Percentiles rank a stretch among this genome's conserved stretches.
Conservation (phyloP, 805 yeast species). For the Candida verbasci region DNA sequence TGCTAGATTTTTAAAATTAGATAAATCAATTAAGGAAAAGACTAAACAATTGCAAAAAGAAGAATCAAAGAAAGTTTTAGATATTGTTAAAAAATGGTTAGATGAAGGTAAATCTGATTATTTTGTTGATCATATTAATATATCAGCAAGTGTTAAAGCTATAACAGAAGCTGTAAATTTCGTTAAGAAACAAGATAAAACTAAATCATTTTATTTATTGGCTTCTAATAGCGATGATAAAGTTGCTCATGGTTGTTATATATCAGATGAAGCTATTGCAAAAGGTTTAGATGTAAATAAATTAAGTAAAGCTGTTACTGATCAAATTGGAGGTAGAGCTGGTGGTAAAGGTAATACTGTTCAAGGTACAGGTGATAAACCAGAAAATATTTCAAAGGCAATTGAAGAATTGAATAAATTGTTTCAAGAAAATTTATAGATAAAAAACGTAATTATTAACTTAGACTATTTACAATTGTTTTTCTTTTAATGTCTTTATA, state of each 20-base stretch:
- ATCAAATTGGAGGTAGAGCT: constrained; percentile 88
- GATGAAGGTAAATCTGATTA: constrained; percentile 43
- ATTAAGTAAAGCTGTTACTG: constrained; percentile 66
- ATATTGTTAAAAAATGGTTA: constrained; percentile 69
- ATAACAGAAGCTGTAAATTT: constrained; percentile 87
- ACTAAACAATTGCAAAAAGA: constrained; percentile 83
- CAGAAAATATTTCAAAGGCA: constrained; percentile 66
- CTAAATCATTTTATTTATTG: constrained; percentile 72
- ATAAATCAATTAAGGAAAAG: constrained; percentile 85
- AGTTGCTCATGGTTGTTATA: constrained; percentile 94
- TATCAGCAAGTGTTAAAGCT: constrained; percentile 86
- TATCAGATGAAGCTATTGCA: constrained; percentile 64
- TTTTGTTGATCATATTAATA: constrained; percentile 64
- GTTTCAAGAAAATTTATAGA: constrained; percentile 53
- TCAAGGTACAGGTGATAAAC: constrained; percentile 94
- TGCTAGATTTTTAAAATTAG: constrained; percentile 70
- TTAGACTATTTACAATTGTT: not conserved
- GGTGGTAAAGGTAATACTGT: constrained; percentile 97
- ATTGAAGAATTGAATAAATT: constrained; percentile 62
- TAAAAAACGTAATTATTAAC: not conserved
- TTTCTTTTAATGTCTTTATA: constrained; percentile 10
- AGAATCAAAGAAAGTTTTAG: constrained; percentile 77
- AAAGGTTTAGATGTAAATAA: constrained; percentile 74
- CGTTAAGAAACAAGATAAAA: constrained; percentile 71
- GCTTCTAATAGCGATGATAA: constrained; percentile 69